These are phyloP conservation scores for Chlorella ohadii DNA, from an alignment of 139 green algal species.

Conservation along the genomic window DNA sequence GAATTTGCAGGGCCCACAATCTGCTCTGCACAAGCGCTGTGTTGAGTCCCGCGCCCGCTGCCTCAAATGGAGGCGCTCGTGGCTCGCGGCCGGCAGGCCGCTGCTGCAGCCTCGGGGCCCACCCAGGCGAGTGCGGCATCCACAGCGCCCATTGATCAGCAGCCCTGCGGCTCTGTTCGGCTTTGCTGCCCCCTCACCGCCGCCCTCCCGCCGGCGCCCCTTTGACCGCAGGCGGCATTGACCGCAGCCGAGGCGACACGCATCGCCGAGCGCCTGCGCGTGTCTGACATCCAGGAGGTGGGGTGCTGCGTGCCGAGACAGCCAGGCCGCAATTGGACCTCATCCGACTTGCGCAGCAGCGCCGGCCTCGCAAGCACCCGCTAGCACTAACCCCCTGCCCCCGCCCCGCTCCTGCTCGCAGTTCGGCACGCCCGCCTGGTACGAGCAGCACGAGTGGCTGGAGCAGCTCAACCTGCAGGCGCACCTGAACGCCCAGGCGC, in stretches of 20 bases:
- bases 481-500: slow-evolving; percentile 78
- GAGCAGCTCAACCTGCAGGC: slow-evolving; percentile 80
- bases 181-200: neutral
- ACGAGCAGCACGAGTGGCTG: slow-evolving; percentile 67
- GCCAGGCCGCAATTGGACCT: too few relatives aligned
- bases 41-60: neutral
- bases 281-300: slow-evolving; percentile 64
- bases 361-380: neutral
- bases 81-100: neutral
- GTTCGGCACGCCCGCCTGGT: slow-evolving; percentile 65
- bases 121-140: neutral
- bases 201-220: neutral
- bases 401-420: slow-evolving; percentile 17
- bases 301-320: neutral
- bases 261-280: slow-evolving; percentile 54
- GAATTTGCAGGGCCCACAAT: too few relatives aligned
- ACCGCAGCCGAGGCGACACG: slow-evolving; percentile 67
- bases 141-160: neutral
- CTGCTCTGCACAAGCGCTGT: too few relatives aligned
- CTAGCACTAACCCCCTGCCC: too few relatives aligned
- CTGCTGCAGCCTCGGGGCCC: neutral
- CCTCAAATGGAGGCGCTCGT: neutral
- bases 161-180: too few relatives aligned
- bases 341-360: too few relatives aligned
- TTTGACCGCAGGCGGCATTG: slow-evolving; percentile 50